These are phyloP conservation scores for Penicillium sp. DNA, from an alignment of 2,329 filamentous ascomycete genomes.

Conservation along the genomic window DNA sequence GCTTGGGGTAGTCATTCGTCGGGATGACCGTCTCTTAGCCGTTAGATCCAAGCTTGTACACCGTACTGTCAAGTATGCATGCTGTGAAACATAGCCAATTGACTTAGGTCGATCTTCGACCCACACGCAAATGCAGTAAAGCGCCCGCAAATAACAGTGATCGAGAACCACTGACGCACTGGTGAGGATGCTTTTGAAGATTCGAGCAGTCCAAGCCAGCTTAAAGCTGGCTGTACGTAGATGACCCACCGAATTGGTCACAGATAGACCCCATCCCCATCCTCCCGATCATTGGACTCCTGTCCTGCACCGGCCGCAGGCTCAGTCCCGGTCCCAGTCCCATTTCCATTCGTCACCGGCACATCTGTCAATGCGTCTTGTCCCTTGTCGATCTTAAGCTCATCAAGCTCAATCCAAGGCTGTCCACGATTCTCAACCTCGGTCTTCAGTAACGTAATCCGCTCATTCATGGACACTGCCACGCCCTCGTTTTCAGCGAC, in stretches of 20 bases:
- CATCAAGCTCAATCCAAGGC: slow-evolving; percentile 48
- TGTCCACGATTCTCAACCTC: slow-evolving; percentile 57
- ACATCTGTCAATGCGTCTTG: slow-evolving; percentile 25
- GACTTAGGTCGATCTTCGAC: not conserved
- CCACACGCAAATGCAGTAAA: slow-evolving; percentile 1
- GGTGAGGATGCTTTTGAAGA: not conserved
- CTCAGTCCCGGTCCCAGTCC: not conserved
- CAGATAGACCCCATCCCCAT: slow-evolving; percentile 36
- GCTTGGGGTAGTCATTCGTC: not conserved
- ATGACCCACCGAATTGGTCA: slow-evolving; percentile 19
- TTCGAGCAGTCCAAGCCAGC: not conserved
- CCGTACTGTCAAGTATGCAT: not conserved
- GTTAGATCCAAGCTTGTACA: not conserved
- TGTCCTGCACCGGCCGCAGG: slow-evolving; percentile 2
- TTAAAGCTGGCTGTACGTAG: not conserved
- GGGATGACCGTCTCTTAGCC: not conserved
- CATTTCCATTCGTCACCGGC: slow-evolving; percentile 25
- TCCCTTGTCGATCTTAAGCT: slow-evolving; percentile 21
- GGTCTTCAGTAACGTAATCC: slow-evolving; percentile 53
- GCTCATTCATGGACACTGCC: slow-evolving; percentile 55
- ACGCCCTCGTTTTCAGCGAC: slow-evolving; percentile 60
- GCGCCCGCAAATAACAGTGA: not conserved
- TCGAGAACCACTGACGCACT: not conserved
- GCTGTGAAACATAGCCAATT: slow-evolving; percentile 4
- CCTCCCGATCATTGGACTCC: slow-evolving; percentile 15